A percentile compares a stretch with the other conserved stretches of the same genome.
phyloP scores from a whole-genome alignment of 441 rosid genomes.

The Brassica hybrid region DNA sequence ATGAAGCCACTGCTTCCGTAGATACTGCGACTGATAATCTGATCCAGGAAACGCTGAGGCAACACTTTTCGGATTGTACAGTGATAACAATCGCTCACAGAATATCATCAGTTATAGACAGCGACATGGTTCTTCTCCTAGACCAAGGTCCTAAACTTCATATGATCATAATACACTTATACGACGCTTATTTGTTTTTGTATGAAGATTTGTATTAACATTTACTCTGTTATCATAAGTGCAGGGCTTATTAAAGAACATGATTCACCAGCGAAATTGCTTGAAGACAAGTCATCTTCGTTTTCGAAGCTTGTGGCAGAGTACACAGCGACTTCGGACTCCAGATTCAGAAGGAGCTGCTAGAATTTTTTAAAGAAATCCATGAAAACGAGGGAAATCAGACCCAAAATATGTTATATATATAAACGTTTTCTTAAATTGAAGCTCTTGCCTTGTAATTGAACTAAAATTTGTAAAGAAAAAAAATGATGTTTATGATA shows the following conservation, averaged over 20 bases:
- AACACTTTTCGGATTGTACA: constrained; percentile 68
- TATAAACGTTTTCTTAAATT: too few relatives aligned
- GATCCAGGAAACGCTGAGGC: constrained; percentile 75
- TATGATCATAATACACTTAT: constrained; percentile 3
- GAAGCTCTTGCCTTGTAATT: too few relatives aligned
- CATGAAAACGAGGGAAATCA: too few relatives aligned
- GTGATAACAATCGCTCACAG: constrained; percentile 86
- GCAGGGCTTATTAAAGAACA: constrained; percentile 73
- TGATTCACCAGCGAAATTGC: constrained; percentile 67
- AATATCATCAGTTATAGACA: constrained; percentile 81
- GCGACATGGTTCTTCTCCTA: constrained; percentile 78
- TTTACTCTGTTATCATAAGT: neutral
- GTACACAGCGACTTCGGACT: constrained; percentile 61
- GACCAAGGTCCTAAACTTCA: constrained; percentile 54
- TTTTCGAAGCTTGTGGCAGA: constrained; percentile 83
- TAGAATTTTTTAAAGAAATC: neutral
- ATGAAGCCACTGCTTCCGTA: constrained; percentile 95
- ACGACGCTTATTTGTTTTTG: neutral
- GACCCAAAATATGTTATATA: too few relatives aligned
- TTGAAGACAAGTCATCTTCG: constrained; percentile 67
- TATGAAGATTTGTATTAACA: neutral
- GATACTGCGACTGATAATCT: constrained; percentile 87
- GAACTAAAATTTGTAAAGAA: too few relatives aligned
- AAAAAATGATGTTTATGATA: too few relatives aligned
- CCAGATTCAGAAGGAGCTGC: constrained; percentile 37